Conservation (phyloP, 306 rosid species). For the Acmispon strigosus region DNA sequence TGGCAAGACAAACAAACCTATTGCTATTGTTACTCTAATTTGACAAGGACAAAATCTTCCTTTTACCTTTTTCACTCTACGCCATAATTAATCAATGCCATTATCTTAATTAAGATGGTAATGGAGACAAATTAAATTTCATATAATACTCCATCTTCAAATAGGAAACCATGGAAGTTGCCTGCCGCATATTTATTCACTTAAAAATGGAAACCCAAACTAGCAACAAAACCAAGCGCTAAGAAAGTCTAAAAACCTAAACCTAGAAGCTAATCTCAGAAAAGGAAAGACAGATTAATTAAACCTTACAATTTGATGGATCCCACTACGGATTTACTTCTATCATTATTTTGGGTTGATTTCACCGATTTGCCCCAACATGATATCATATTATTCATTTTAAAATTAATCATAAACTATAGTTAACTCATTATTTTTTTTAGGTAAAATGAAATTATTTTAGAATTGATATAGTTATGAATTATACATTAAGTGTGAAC, state of each 20-base stretch:
- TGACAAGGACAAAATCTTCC: constrained; percentile 20
- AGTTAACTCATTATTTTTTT: too few species aligned
- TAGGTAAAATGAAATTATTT: too few species aligned
- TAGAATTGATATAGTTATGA: neutral
- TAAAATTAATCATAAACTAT: neutral
- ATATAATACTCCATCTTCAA: neutral
- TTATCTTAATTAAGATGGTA: neutral
- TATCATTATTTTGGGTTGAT: neutral
- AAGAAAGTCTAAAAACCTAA: constrained; percentile 2
- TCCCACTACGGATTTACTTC: neutral
- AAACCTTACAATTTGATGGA: neutral
- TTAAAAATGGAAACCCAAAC: neutral
- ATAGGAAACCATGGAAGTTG: neutral
- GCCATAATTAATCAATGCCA: neutral
- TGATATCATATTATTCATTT: neutral
- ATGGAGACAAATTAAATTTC: neutral
- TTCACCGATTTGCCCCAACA: too few species aligned
- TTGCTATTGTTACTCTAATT: neutral
- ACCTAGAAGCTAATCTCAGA: neutral
- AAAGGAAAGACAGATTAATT: neutral
- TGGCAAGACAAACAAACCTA: neutral
- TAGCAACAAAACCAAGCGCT: neutral
- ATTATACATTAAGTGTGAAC: neutral
- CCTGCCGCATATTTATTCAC: neutral
- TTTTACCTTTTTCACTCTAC: neutral